Conservation (phyloP, 2,329 filamentous ascomycete genomes). For the Calonectria pseudoturangicola region DNA sequence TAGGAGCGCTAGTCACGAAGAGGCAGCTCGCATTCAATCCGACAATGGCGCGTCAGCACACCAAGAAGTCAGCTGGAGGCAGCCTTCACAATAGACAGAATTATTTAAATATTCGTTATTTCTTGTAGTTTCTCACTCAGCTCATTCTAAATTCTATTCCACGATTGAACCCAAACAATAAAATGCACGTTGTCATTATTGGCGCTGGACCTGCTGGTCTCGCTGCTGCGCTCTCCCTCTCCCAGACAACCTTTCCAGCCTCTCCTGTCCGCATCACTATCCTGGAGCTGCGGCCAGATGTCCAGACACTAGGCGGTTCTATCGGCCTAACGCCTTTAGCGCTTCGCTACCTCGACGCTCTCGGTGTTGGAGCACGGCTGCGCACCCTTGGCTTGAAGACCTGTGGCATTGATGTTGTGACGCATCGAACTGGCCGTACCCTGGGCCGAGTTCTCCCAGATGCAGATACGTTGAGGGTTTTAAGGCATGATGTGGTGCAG, state of each 20-base stretch:
- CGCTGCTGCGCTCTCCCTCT: conserved; percentile 68
- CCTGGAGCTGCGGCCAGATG: conserved; percentile 67
- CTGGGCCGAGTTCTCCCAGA: conserved; percentile 52
- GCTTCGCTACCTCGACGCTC: conserved; percentile 64
- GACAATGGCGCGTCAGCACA: conserved; percentile 4
- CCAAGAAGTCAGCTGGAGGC: neutral
- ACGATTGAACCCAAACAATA: neutral
- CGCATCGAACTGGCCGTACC: conserved; percentile 52
- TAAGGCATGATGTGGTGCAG: conserved; percentile 53
- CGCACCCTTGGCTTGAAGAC: conserved; percentile 44
- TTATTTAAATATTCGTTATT: neutral
- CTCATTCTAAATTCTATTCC: neutral
- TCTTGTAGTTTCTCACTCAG: neutral
- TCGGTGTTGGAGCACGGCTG: conserved; percentile 59
- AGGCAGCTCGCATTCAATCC: conserved; percentile 14
- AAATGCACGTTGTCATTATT: conserved; percentile 62
- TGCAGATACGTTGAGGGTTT: conserved; percentile 54
- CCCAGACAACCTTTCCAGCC: conserved; percentile 61
- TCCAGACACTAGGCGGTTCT: conserved; percentile 66
- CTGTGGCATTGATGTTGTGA: conserved; percentile 54
- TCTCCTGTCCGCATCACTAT: conserved; percentile 60
- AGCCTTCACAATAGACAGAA: neutral
- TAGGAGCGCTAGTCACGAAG: neutral
- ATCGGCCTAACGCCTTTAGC: conserved; percentile 69
- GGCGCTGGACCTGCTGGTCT: conserved; percentile 72